Evolutionary conservation across 176 grass and related monocot genomes (phyloP).

Genomic region (Aechmea fasciata): DNA sequence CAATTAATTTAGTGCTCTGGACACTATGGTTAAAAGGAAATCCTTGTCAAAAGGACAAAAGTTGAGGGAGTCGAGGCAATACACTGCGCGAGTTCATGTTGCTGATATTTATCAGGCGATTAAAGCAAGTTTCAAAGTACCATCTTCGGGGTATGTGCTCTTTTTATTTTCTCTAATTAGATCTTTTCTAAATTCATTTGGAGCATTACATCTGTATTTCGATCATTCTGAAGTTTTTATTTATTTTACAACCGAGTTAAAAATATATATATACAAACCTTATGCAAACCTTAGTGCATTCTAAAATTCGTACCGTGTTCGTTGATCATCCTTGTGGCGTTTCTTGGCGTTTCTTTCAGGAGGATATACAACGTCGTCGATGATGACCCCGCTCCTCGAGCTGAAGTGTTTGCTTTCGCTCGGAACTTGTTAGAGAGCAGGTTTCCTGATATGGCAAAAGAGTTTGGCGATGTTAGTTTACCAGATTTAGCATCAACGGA

Average conservation of each 20-base stretch:
- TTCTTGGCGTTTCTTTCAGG: constrained; percentile 22
- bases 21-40: constrained; percentile 63
- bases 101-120: constrained; percentile 74
- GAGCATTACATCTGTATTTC: too few species aligned
- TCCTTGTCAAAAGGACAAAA: constrained; percentile 52
- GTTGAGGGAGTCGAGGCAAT: constrained; percentile 52
- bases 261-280: too few species aligned
- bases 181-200: too few species aligned
- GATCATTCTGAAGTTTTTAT: too few species aligned
- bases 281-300: background rate
- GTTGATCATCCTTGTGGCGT: background rate
- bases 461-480: constrained; percentile 7
- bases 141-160: constrained; percentile 37
- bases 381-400: constrained; percentile 66
- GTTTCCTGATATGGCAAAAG: constrained; percentile 30
- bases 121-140: constrained; percentile 44
- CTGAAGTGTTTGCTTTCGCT: constrained; percentile 74
- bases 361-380: constrained; percentile 82
- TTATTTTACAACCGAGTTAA: too few species aligned
- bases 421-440: constrained; percentile 41
- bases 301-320: background rate
- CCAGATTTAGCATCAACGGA: background rate
- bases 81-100: constrained; percentile 66
- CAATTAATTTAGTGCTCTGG: constrained; percentile 61
- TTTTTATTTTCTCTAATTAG: background rate